Conservation (phyloP, 768 basidiomycete species). For the Exsudoporus frostii region DNA sequence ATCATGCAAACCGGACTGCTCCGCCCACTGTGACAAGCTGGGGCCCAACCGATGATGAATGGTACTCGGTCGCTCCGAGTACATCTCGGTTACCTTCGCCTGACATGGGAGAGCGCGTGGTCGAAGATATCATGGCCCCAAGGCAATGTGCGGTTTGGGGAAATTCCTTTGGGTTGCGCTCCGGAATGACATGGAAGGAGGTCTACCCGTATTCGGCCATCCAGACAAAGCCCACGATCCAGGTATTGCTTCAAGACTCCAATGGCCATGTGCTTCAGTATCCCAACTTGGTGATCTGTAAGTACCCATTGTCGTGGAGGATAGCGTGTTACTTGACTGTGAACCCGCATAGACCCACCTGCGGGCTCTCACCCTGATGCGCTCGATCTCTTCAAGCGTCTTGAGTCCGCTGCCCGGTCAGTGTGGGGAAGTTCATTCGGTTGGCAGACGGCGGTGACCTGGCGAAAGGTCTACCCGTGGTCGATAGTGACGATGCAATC, state of each 20-base stretch:
- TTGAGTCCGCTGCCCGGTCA: background rate
- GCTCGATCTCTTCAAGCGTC: background rate
- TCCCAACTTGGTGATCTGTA: conserved; percentile 31
- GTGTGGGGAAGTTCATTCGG: conserved; percentile 21
- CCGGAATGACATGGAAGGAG: conserved; percentile 18
- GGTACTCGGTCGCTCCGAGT: conserved; percentile 34
- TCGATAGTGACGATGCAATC: background rate
- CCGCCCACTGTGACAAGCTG: conserved; percentile 43
- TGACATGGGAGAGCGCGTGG: conserved; percentile 52
- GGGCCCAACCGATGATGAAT: conserved; percentile 45
- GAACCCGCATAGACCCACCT: conserved; percentile 31
- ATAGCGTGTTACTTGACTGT: background rate
- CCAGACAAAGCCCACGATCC: background rate
- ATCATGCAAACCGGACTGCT: conserved; percentile 52
- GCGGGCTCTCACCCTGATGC: conserved; percentile 34
- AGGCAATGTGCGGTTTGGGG: conserved; percentile 18
- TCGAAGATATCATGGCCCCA: conserved; percentile 11
- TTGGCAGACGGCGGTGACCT: conserved; percentile 14
- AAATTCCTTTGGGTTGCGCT: conserved; percentile 24
- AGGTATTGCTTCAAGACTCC: conserved; percentile 6
- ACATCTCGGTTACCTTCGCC: conserved; percentile 49
- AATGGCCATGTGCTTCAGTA: conserved; percentile 17
- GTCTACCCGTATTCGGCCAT: conserved; percentile 17
- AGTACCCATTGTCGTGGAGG: conserved; percentile 3
- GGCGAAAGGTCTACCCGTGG: conserved; percentile 19